Conservation (phyloP, 2,329 filamentous ascomycete genomes). For the Colletotrichum incanum region DNA sequence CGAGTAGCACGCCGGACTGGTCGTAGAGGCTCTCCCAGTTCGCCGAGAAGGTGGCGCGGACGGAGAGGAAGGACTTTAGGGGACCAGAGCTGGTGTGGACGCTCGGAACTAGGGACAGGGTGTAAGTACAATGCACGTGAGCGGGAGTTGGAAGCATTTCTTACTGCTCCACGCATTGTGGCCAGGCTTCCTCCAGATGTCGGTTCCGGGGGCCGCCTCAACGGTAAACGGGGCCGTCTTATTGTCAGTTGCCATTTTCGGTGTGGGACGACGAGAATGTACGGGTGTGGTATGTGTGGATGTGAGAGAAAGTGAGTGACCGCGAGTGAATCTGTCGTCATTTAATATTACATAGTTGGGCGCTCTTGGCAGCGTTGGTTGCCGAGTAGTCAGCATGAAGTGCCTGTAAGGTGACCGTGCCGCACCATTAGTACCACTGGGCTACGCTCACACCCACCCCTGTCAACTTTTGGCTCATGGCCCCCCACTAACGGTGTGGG, state of each 20-base stretch:
- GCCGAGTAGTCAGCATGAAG: too few species aligned
- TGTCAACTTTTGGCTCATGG: too few species aligned
- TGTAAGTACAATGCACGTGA: slow-evolving; percentile 33
- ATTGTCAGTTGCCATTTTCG: neutral
- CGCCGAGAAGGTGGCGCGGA: slow-evolving; percentile 74
- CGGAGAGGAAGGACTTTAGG: slow-evolving; percentile 72
- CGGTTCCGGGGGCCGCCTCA: slow-evolving; percentile 72
- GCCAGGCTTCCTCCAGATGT: slow-evolving; percentile 82
- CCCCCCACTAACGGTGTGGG: too few species aligned
- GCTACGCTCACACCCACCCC: too few species aligned
- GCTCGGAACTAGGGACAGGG: slow-evolving; percentile 34
- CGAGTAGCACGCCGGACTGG: slow-evolving; percentile 60
- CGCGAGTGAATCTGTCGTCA: neutral
- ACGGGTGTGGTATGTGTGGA: neutral
- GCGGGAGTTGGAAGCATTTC: neutral
- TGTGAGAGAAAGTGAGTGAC: neutral
- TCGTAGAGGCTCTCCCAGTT: slow-evolving; percentile 63
- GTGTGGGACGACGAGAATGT: neutral
- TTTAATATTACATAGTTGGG: neutral
- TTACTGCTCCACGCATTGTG: slow-evolving; percentile 73
- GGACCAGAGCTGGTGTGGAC: slow-evolving; percentile 58
- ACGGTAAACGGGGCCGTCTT: slow-evolving; percentile 61
- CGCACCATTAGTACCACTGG: too few species aligned
- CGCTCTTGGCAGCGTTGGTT: neutral
- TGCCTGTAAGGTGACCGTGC: too few species aligned